phyloP scores from a whole-genome alignment of 2,329 filamentous ascomycete species.

The Colletotrichum lupini region DNA sequence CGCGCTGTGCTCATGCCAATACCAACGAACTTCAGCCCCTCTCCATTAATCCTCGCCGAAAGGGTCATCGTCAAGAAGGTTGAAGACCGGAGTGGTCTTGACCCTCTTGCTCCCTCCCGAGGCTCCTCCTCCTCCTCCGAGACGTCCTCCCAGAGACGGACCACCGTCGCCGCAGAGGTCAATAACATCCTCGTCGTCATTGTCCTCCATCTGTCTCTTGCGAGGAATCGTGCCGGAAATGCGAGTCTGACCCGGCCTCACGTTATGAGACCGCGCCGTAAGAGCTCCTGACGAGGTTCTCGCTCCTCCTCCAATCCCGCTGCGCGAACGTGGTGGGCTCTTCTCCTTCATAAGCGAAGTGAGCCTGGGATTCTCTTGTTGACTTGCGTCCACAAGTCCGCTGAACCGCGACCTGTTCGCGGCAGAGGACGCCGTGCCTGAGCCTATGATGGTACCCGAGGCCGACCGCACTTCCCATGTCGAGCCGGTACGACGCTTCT shows the following conservation, averaged over 20 bases:
- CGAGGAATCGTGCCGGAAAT: not conserved
- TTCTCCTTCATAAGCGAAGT: not conserved
- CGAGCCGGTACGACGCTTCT: slow-evolving; percentile 6
- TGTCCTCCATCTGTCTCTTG: slow-evolving; percentile 18
- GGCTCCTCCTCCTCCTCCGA: too few relatives aligned
- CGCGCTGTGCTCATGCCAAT: not conserved
- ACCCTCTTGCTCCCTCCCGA: slow-evolving; percentile 6
- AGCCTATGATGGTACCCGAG: slow-evolving; percentile 5
- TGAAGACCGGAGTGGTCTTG: slow-evolving; percentile 1
- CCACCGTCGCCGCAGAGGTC: slow-evolving; percentile 20
- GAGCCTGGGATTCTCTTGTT: slow-evolving; percentile 6
- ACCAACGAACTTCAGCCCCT: too few relatives aligned
- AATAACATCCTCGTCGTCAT: slow-evolving; percentile 17
- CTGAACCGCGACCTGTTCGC: slow-evolving; percentile 5
- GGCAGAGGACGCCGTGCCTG: slow-evolving; percentile 9
- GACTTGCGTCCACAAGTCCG: not conserved
- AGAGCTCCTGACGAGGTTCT: not conserved
- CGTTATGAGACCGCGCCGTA: slow-evolving; percentile 11
- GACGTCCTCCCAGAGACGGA: not conserved
- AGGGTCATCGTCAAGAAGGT: slow-evolving; percentile 25
- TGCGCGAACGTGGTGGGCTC: not conserved
- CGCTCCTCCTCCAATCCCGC: not conserved
- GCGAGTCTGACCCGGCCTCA: not conserved
- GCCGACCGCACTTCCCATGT: slow-evolving; percentile 18
- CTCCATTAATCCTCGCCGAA: slow-evolving; percentile 16